Base-by-base conservation (phyloP, 164 flowering plant genomes). In the Umbellularia californica region DNA sequence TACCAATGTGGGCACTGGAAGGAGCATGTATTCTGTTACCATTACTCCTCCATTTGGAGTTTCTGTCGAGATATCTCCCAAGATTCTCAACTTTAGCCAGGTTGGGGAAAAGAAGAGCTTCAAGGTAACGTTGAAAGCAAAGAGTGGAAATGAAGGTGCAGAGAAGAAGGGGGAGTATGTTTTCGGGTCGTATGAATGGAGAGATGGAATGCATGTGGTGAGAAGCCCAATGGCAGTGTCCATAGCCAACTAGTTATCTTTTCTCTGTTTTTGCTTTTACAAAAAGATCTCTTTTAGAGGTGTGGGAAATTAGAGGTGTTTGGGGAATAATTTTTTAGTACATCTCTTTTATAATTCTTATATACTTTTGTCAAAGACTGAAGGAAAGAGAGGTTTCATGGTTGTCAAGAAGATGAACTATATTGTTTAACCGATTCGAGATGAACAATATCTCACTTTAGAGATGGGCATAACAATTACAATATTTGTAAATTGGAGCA, bases 131-230 rank as follows among this genome's bases (percentile, higher is more conserved):
- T 85, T 94, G 5, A 79, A 72, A 73, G 82, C 79, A 14, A 52
- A 63, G 23, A 35, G 28, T 11, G 30, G 66, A 3, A 58, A 28
- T 1, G 58, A 10, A 25, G 24, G 23, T 6, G 73, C 20, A 27
- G 68, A 14, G 15, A 70, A 47, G 67, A 69, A 70, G 20, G 82
- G 78, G 23, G 81, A 77, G 70, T 88, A 88, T 74, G 76, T 58
- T 2, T 92, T 92, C 74, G 97, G 97, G 13, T 88, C 84, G 87
- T 91, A 80, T 28, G 78, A 81, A 24, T 92, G 97, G 97, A 82
- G 27, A n/a, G 92, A 92, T 85, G 87, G 87, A 19, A 22, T 69
- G 58, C 92, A 91, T 64, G 2, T 14, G 19, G 97, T 93, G 0
- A 79, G 86, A 69, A 90, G 97, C 69, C 92, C 94, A 55, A 83